A percentile compares a stretch with the other conserved stretches of the same genome.
phyloP scores from a whole-genome alignment of 23 red algal genomes.

The Gracilaria gracilis region DNA sequence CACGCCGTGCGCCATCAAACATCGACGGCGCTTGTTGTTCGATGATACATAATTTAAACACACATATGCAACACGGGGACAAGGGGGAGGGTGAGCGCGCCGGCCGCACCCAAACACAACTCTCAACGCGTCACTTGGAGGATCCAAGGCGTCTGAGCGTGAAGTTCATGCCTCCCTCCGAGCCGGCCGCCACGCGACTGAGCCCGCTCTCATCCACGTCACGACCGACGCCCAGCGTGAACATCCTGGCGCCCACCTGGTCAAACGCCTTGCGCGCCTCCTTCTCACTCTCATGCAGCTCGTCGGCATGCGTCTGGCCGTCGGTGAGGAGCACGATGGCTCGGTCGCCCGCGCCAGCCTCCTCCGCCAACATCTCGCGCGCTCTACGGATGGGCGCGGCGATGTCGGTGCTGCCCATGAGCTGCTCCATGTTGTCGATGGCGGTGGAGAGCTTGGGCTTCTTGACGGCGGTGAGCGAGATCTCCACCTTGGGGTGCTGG shows the following conservation, averaged over 20 bases:
- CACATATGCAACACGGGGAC: not conserved
- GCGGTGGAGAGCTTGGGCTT: conserved; percentile 56
- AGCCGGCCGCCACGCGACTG: conserved; percentile 53
- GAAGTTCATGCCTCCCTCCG: conserved; percentile 64
- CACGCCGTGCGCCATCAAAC: not conserved
- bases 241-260: conserved; percentile 73
- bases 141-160: conserved; percentile 62
- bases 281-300: conserved; percentile 70
- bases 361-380: conserved; percentile 70
- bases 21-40: not conserved
- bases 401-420: conserved; percentile 95
- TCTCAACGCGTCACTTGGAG: conserved; percentile 31
- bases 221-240: conserved; percentile 87
- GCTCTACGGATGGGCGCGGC: conserved; percentile 76
- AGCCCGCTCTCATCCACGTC: conserved; percentile 91
- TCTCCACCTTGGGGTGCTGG: conserved; percentile 82
- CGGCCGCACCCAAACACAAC: not conserved
- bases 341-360: conserved; percentile 58
- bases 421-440: conserved; percentile 87
- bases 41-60: conserved; percentile 25
- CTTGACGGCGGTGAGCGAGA: conserved; percentile 64
- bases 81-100: not conserved
- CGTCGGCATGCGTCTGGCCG: conserved; percentile 92
- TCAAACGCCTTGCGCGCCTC: conserved; percentile 71
- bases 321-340: conserved; percentile 91